Evolutionary conservation across 2,329 filamentous ascomycete species (phyloP).

Genomic region (Pseudopyrenochaeta lycopersici): DNA sequence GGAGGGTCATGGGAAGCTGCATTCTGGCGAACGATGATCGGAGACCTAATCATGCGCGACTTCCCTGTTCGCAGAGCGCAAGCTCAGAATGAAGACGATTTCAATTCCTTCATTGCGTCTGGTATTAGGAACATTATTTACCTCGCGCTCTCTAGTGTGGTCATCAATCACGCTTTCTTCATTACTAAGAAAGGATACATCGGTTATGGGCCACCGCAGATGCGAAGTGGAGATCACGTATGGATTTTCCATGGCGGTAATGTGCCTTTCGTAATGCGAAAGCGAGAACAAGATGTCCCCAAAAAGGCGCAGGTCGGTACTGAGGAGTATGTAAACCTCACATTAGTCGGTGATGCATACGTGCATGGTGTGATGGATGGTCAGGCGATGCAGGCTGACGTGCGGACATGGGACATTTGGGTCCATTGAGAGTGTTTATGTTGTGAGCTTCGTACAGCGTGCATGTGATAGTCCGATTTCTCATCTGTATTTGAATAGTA

Average conservation of each 20-base stretch:
- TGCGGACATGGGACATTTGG: background rate
- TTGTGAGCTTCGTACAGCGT: too few relatives aligned
- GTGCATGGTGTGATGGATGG: constrained; percentile 30
- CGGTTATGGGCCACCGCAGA: constrained; percentile 19
- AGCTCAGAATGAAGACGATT: too few relatives aligned
- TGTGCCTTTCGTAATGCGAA: constrained; percentile 23
- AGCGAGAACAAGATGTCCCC: background rate
- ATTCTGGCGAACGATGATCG: constrained; percentile 12
- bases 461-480: too few relatives aligned
- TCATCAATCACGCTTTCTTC: constrained; percentile 17
- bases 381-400: constrained; percentile 6
- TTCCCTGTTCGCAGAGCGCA: constrained; percentile 11
- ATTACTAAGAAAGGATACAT: constrained; percentile 25
- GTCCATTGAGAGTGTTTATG: background rate
- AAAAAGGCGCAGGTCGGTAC: too few relatives aligned
- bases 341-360: constrained; percentile 21
- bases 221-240: constrained; percentile 17
- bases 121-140: background rate
- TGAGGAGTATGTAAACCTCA: background rate
- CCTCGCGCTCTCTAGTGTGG: constrained; percentile 3
- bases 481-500: too few relatives aligned
- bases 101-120: too few relatives aligned
- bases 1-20: constrained; percentile 13
- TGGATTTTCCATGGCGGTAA: constrained; percentile 23
- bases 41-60: constrained; percentile 20